Evolutionary conservation across 257 asterid species (phyloP).

Genomic region (Solanum chiquidenum): DNA sequence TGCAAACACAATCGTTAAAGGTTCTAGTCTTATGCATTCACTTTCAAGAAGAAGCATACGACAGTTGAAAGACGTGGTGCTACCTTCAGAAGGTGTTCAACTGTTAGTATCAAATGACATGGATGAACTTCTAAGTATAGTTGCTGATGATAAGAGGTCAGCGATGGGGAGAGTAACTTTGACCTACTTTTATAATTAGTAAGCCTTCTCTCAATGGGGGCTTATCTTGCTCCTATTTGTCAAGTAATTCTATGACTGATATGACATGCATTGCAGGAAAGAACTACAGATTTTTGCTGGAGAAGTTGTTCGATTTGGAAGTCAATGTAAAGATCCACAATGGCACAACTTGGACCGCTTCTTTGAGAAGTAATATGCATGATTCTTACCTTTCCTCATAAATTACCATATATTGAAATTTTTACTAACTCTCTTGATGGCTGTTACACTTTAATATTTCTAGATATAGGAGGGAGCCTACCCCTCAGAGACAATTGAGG

Average conservation of each 20-base stretch:
- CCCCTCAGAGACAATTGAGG: neutral
- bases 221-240: neutral
- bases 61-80: neutral
- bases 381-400: neutral
- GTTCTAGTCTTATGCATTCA: neutral
- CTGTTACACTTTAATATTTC: neutral
- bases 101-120: neutral
- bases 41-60: neutral
- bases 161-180: neutral
- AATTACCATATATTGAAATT: neutral
- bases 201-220: neutral
- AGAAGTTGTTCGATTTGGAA: neutral
- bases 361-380: neutral
- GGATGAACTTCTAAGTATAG: neutral
- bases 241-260: neutral
- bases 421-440: neutral
- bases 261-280: neutral
- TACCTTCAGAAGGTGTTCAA: neutral
- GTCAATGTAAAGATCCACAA: neutral
- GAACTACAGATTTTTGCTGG: neutral
- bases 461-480: neutral
- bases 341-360: neutral
- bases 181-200: neutral
- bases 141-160: neutral
- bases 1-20: neutral